Base-by-base conservation (phyloP, 202 grass and related monocot species). In the Panicum virgatum region DNA sequence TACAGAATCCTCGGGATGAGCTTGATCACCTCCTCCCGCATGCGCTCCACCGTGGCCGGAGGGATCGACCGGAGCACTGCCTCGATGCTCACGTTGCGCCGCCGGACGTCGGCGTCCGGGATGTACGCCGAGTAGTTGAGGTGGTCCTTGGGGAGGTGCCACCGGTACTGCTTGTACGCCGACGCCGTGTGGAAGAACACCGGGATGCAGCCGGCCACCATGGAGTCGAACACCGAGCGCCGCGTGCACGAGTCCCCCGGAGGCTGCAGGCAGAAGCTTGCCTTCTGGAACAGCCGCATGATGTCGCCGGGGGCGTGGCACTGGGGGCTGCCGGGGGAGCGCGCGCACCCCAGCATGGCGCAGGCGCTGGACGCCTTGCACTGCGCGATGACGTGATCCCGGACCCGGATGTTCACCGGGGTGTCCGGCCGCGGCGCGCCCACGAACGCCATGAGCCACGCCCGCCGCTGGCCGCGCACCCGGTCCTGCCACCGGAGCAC, bases 371-470 rank as follows among this genome's bases (percentile, higher is more conserved):
- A 63, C 20, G 53, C 83, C 58, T 26, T 73, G 79, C 91, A 93
- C 66, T 90, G 88, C 14, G 77, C 63, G 52, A 93, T 93, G 30
- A 93, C 75, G 59, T 77, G 75, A 19, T 82, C 79, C 32, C 85
- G 82, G 36, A 93, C 75, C 12, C 82, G 79, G 63, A 93, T 88
- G 72, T 63, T 83, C n/a, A 18, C 40, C 0, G 69, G 82, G 9
- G 78, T 74, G 52, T 88, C 91, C 66, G 85, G 91, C 20, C 91
- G 85, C 45, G 91, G 91, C 71, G 88, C 91, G 50, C 91, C 91
- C 1, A 89, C 88, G 88, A 93, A 93, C 18, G 88, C 80, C 82
- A 90, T 86, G 71, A 93, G 75, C 76, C 57, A 93, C 36, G 26
- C 52, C 16, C 91, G 85, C 7, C 48, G 36, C 48, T 68, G 16